Percentiles rank a stretch among this genome's conserved stretches.
Conservation (phyloP, 2,329 filamentous ascomycete genomes). For the Botrytis fragariae region DNA sequence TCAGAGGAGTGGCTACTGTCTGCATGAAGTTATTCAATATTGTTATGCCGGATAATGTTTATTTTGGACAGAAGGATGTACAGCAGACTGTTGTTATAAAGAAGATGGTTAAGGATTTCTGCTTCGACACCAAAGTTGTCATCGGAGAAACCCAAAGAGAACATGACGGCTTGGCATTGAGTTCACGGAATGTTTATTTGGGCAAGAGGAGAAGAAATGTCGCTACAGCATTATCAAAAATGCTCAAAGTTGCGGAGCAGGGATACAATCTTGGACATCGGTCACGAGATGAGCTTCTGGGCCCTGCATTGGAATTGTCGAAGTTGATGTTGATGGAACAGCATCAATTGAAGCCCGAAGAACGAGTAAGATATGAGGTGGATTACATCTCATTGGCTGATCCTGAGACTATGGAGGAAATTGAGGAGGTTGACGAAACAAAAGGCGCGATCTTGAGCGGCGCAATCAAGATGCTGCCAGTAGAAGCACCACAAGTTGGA, state of each 20-base stretch:
- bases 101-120: slow-evolving; percentile 83
- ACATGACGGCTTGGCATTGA: slow-evolving; percentile 79
- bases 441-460: slow-evolving; percentile 84
- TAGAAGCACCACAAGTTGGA: slow-evolving; percentile 65
- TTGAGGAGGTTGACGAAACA: slow-evolving; percentile 65
- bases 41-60: slow-evolving; percentile 72
- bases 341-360: slow-evolving; percentile 51
- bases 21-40: slow-evolving; percentile 94
- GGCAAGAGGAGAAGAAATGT: slow-evolving; percentile 69
- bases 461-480: slow-evolving; percentile 82
- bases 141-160: slow-evolving; percentile 76
- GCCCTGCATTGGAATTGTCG: slow-evolving; percentile 63
- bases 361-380: slow-evolving; percentile 73
- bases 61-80: slow-evolving; percentile 97
- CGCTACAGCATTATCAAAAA: slow-evolving; percentile 68
- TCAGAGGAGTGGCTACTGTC: slow-evolving; percentile 91
- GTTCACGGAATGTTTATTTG: slow-evolving; percentile 91
- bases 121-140: slow-evolving; percentile 70
- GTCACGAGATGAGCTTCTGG: slow-evolving; percentile 65
- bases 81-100: slow-evolving; percentile 92
- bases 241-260: slow-evolving; percentile 68
- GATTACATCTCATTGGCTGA: slow-evolving; percentile 94
- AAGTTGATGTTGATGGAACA: slow-evolving; percentile 59
- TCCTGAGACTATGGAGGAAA: slow-evolving; percentile 76
- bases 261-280: slow-evolving; percentile 55